Conservation (phyloP, 1,139 yeast genomes). For the Taiozyma onychis region DNA sequence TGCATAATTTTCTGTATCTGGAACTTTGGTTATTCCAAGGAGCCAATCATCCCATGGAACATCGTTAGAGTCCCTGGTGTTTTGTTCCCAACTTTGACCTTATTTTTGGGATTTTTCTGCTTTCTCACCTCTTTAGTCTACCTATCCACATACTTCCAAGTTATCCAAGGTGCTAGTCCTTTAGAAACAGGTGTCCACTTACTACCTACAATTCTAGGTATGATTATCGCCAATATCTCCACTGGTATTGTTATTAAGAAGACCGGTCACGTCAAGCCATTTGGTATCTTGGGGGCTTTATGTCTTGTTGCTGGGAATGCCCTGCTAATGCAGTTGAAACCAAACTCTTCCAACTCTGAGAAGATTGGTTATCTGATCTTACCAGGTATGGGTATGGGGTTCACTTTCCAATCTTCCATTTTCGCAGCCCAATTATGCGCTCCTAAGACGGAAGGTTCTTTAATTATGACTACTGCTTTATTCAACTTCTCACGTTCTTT, state of each 20-base stretch:
- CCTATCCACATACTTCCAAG: conserved; percentile 52
- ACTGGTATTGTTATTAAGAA: conserved; percentile 43
- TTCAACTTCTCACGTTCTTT: conserved; percentile 41
- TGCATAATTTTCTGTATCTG: conserved; percentile 38
- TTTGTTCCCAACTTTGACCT: conserved; percentile 30
- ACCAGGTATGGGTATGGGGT: conserved; percentile 51
- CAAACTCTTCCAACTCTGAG: conserved; percentile 31
- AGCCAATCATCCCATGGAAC: conserved; percentile 43
- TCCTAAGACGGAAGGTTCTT: conserved; percentile 46
- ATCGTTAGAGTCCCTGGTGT: conserved; percentile 30
- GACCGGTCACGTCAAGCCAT: conserved; percentile 44
- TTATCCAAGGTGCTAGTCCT: conserved; percentile 38
- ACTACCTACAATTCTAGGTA: conserved; percentile 48
- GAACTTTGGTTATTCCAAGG: conserved; percentile 40
- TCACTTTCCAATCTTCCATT: conserved; percentile 46
- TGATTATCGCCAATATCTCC: conserved; percentile 41
- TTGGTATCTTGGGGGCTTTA: conserved; percentile 38
- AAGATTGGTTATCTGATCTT: conserved; percentile 50
- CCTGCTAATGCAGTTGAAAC: conserved; percentile 36
- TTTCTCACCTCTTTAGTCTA: conserved; percentile 42
- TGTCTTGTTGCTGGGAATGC: conserved; percentile 51
- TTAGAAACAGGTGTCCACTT: conserved; percentile 55
- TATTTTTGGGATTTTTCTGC: conserved; percentile 25
- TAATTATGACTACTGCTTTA: conserved; percentile 45
- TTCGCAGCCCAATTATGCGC: conserved; percentile 51